phyloP scores from a whole-genome alignment of 139 green algal genomes.

The Picochlorum sp. region DNA sequence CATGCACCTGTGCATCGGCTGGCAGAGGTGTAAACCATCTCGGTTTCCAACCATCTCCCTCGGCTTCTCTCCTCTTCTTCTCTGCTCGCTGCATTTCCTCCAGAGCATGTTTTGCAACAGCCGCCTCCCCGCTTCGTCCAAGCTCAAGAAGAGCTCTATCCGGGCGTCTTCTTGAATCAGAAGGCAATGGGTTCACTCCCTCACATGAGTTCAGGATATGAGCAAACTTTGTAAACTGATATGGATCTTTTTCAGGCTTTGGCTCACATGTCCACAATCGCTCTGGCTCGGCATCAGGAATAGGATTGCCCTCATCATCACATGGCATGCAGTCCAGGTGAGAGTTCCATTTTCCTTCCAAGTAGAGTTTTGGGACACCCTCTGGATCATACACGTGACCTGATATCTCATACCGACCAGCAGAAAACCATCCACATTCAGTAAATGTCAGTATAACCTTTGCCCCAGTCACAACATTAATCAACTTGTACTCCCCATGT shows the following conservation, averaged over 20 bases:
- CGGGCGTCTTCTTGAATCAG: conserved; percentile 60
- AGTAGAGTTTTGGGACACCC: conserved; percentile 21
- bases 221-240: conserved; percentile 84
- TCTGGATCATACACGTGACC: conserved; percentile 6
- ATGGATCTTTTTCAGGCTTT: conserved; percentile 77
- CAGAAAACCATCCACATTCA: conserved; percentile 88
- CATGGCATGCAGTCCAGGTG: conserved; percentile 61
- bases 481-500: conserved; percentile 70
- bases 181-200: conserved; percentile 54
- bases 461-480: conserved; percentile 67
- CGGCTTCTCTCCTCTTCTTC: conserved; percentile 31
- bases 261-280: conserved; percentile 65
- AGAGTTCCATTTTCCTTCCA: conserved; percentile 80
- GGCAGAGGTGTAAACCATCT: conserved; percentile 57
- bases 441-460: conserved; percentile 72
- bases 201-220: conserved; percentile 64
- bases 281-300: conserved; percentile 31
- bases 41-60: conserved; percentile 50
- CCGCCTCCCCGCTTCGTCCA: conserved; percentile 42
- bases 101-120: conserved; percentile 60
- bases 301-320: conserved; percentile 52
- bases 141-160: conserved; percentile 52
- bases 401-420: conserved; percentile 61
- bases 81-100: conserved; percentile 76
- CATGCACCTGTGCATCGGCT: conserved; percentile 28